Base-by-base conservation (phyloP, 352 stramenopile genomes). In the Globisporangium splendens region DNA sequence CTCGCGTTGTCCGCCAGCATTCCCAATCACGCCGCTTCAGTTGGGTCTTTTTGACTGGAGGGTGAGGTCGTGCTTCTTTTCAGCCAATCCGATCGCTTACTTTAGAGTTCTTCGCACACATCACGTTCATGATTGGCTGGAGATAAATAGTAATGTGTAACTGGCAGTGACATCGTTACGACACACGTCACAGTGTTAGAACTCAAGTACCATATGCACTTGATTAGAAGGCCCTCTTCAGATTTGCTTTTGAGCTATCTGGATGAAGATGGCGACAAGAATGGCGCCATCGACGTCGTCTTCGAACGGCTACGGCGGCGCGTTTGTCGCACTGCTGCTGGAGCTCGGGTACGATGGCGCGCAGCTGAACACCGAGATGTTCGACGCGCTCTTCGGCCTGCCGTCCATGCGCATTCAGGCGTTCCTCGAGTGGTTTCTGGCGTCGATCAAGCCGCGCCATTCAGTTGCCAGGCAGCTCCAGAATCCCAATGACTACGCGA, bases 381-480 rank as follows among this genome's bases (percentile, higher is more conserved):
- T 77, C 22, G 72, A 75, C 50, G 60, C 56, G 50, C 63, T 80
- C 8, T 77, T 77, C 21, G 69, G 60, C 28, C 53, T 80, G 8
- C 72, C 72, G 20, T 80, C 72, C 1, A 46, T 77, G 54, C 72
- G 72, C 22, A 51, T 80, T 15, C 72, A 77, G 63, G 72, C 66
- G 47, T 77, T 77, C 58, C 62, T 80, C 33, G 69, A 75, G 46
- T 80, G 72, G 72, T 75, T 80, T 35, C 14, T 75, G 41, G 48
- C 66, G 56, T 56, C 56, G 17, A 46, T 75, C 46, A 60, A 50
- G 11, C 63, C 72, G 44, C 71, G 62, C 3, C 65, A 71, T 13
- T 70, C 66, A 50, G 68, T 77, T 28, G 54, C 58, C 24, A 59
- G 49, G 8, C 60, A 67, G 21, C 59, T 79, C 41, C 13, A 10